Evolutionary conservation across 352 stramenopile genomes (phyloP).

Genomic region (Peronospora farinosa): DNA sequence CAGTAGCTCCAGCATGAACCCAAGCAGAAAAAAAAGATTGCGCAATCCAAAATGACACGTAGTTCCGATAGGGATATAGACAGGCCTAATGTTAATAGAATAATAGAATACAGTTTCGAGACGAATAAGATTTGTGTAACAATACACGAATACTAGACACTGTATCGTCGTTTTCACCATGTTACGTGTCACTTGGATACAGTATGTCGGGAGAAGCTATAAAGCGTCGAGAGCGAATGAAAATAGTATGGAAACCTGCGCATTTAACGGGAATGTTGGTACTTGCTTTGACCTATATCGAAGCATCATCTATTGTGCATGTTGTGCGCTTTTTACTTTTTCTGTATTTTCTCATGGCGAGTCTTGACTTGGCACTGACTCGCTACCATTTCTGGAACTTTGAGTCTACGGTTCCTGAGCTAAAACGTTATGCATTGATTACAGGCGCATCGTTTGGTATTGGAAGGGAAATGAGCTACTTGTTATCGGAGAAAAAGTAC

Average conservation of each 20-base stretch:
- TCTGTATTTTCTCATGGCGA: constrained; percentile 41
- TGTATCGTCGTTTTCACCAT: too few species aligned
- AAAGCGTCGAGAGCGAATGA: constrained; percentile 28
- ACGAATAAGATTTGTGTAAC: too few species aligned
- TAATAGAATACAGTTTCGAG: too few species aligned
- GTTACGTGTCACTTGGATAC: too few species aligned
- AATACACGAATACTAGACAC: too few species aligned
- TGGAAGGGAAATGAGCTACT: constrained; percentile 70
- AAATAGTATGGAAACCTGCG: constrained; percentile 35
- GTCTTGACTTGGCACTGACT: constrained; percentile 50
- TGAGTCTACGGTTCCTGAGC: constrained; percentile 38
- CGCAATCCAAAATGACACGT: constrained; percentile 20
- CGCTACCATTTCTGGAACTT: constrained; percentile 67
- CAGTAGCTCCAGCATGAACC: constrained; percentile 20
- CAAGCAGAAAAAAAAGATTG: neutral
- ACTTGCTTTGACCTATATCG: constrained; percentile 40
- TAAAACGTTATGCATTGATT: constrained; percentile 58
- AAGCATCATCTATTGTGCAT: constrained; percentile 30
- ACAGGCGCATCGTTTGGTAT: constrained; percentile 72
- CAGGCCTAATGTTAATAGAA: too few species aligned
- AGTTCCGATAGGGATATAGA: too few species aligned
- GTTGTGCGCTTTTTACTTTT: constrained; percentile 48
- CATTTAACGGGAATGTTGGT: constrained; percentile 48
- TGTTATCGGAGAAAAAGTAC: constrained; percentile 75
- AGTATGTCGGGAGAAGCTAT: constrained; percentile 7